Base-by-base conservation (phyloP, 345 rosid genomes). In the Hypericum androsaemum region DNA sequence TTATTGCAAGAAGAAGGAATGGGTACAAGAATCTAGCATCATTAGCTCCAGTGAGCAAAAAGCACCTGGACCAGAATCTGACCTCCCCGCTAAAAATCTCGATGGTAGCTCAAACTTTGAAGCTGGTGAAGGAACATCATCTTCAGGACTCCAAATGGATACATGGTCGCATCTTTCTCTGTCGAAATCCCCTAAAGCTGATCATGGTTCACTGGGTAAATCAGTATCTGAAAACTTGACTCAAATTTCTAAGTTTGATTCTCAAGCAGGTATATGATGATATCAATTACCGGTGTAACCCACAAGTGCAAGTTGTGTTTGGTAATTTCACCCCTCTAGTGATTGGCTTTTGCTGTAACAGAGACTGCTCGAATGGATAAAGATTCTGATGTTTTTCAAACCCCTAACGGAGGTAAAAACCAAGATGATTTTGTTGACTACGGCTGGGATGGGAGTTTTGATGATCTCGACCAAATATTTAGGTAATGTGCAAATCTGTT, bases 371-470 rank as follows among this genome's bases (percentile, higher is more conserved):
- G 68, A 60, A 65, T 69, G 60, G 64, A 70, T 62, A 74, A 81
- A 69, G 88, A 76, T 58, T 54, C 75, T 56, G 76, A 75, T 65
- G 50, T 48, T 65, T 81, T 74, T 62, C 84, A 74, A 72, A 77
- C 64, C 70, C 49, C 74, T 37, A 64, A 57, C 47, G 85, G 69
- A 69, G 72, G 70, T 65, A 74, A 80, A 71, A 95, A 72, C 54
- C 87, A 81, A 59, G 74, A 74, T 73, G 94, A 80, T 73, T 81
- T 83, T 72, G 82, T 71, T 63, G 90, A 88, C 69, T 85, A 81
- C 43, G 73, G 82, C 59, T 92, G 98, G 98, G 97, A 70, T 57
- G 86, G 97, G 76, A 85, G 97, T 69, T 92, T 92, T 71, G 98
- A 85, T 68, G 98, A 88, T 71, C 88, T 88, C 61, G 88, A 88